Evolutionary conservation across 1,139 yeast species (phyloP).

Genomic region (Arxiozyma telluris): DNA sequence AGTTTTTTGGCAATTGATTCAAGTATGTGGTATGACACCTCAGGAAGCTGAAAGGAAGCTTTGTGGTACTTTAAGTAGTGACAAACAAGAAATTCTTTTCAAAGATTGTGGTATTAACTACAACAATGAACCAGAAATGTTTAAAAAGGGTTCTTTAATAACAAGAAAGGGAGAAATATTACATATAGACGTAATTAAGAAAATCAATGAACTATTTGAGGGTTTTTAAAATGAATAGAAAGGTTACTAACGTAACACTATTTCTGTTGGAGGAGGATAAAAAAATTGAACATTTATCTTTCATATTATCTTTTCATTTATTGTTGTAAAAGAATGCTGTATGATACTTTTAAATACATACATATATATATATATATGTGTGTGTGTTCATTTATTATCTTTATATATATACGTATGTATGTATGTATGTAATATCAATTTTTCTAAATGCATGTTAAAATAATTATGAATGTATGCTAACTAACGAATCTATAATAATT

Average conservation of each 20-base stretch:
- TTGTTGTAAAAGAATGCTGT: neutral
- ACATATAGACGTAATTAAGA: slow-evolving; percentile 34
- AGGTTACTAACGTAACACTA: too few relatives aligned
- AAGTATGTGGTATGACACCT: slow-evolving; percentile 59
- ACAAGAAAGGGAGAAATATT: slow-evolving; percentile 44
- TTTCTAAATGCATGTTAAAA: neutral
- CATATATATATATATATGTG: neutral
- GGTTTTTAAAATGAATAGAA: slow-evolving; percentile 13
- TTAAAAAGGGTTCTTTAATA: slow-evolving; percentile 73
- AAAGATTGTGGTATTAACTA: slow-evolving; percentile 74
- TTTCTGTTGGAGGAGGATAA: too few relatives aligned
- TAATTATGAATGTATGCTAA: neutral
- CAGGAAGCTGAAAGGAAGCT: slow-evolving; percentile 69
- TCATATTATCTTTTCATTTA: neutral
- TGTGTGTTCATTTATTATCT: neutral
- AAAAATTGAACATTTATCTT: neutral
- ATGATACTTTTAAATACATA: neutral
- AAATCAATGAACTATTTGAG: slow-evolving; percentile 31
- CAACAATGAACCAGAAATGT: slow-evolving; percentile 82
- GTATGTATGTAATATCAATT: too few relatives aligned
- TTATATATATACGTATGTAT: neutral
- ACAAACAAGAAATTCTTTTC: slow-evolving; percentile 81
- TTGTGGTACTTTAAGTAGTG: slow-evolving; percentile 63
- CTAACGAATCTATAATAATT: neutral
- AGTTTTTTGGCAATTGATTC: slow-evolving; percentile 79